Percentiles rank a stretch among this genome's conserved stretches.
These are phyloP conservation scores for Linderniella brevidens DNA, from an alignment of 257 asterid genomes.

Conservation along the genomic window DNA sequence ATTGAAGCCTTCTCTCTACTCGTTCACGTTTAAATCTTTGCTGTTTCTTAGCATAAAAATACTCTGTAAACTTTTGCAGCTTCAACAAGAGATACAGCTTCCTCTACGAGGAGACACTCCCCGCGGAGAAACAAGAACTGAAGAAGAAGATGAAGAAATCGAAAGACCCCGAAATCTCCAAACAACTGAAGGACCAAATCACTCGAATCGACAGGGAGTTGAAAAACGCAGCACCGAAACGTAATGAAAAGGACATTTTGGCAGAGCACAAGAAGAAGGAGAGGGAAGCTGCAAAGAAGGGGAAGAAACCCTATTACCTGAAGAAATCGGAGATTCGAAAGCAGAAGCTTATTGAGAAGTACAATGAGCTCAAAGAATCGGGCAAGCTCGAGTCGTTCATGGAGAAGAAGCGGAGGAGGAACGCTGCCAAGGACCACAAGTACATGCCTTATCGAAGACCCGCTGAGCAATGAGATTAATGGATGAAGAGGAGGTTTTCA, in stretches of 20 bases:
- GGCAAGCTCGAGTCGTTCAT: slow-evolving; percentile 78
- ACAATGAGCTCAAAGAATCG: slow-evolving; percentile 65
- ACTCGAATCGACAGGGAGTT: slow-evolving; percentile 48
- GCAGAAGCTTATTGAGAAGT: slow-evolving; percentile 56
- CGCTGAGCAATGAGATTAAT: slow-evolving; percentile 15
- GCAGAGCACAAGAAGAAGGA: slow-evolving; percentile 88
- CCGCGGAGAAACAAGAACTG: slow-evolving; percentile 70
- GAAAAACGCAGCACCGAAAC: slow-evolving; percentile 48
- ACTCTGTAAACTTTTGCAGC: slow-evolving; percentile 23
- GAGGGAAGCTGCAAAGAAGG: slow-evolving; percentile 88
- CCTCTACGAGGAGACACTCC: slow-evolving; percentile 57
- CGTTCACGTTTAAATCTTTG: no score
- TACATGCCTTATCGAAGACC: slow-evolving; percentile 76
- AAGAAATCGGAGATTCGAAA: slow-evolving; percentile 65
- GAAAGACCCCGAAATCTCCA: slow-evolving; percentile 34
- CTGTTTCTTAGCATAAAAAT: background rate
- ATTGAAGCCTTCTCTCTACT: no score
- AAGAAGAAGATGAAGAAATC: slow-evolving; percentile 54
- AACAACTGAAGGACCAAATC: slow-evolving; percentile 36
- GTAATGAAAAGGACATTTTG: slow-evolving; percentile 49
- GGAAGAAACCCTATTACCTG: slow-evolving; percentile 76
- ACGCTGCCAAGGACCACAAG: slow-evolving; percentile 81
- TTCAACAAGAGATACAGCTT: slow-evolving; percentile 83
- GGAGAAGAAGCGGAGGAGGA: slow-evolving; percentile 69
- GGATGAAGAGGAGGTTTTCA: no score